Evolutionary conservation across 1,284 basidiomycete species (phyloP).

Genomic region (Neolentinus lepideus): DNA sequence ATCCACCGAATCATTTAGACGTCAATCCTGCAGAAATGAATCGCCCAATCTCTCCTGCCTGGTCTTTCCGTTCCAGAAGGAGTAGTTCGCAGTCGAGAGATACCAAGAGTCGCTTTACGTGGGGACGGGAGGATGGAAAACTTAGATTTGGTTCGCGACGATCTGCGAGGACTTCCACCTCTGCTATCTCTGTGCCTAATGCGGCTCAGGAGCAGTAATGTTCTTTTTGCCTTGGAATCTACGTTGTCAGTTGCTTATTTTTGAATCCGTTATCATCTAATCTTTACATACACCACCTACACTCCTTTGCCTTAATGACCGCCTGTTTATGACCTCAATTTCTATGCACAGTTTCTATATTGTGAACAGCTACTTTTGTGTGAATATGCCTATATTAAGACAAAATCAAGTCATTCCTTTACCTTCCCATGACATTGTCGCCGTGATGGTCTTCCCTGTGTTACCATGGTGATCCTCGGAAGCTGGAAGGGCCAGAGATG

Average conservation of each 20-base stretch:
- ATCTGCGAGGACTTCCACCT: slow-evolving; percentile 38
- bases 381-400: not conserved
- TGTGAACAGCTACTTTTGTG: slow-evolving; percentile 12
- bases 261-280: slow-evolving; percentile 3
- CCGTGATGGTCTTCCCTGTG: too few relatives aligned
- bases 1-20: slow-evolving; percentile 37
- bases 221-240: not conserved
- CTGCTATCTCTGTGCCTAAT: slow-evolving; percentile 21
- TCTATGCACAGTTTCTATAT: slow-evolving; percentile 11
- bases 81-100: slow-evolving; percentile 64
- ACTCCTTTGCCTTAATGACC: slow-evolving; percentile 11
- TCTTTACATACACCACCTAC: slow-evolving; percentile 9
- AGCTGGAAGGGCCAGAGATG: not conserved
- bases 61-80: slow-evolving; percentile 73
- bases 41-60: slow-evolving; percentile 68
- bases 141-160: slow-evolving; percentile 59
- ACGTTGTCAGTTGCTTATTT: not conserved
- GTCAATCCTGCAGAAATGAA: slow-evolving; percentile 38
- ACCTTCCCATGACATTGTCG: not conserved
- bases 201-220: slow-evolving; percentile 12
- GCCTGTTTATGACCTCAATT: slow-evolving; percentile 8
- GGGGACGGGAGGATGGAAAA: slow-evolving; percentile 1
- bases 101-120: slow-evolving; percentile 55
- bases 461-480: slow-evolving; percentile 1
- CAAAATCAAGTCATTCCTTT: not conserved